Conservation (phyloP, 129 eudicot species). For the Helianthus tuberosus region DNA sequence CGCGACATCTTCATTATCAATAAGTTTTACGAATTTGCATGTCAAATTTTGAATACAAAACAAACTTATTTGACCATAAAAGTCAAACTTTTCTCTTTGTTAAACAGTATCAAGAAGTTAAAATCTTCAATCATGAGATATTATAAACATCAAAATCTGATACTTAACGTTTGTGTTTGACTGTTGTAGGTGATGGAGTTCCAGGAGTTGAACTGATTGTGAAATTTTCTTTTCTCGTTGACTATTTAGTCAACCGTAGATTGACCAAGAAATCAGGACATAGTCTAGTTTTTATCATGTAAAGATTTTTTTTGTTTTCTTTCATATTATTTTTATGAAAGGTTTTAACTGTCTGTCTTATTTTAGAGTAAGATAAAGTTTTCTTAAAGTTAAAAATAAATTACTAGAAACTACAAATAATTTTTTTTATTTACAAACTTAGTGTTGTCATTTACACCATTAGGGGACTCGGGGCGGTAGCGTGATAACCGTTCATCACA, state of each 20-base stretch:
- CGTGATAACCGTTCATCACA: no score
- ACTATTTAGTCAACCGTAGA: slow-evolving; percentile 18
- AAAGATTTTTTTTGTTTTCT: neutral
- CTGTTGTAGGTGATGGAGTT: slow-evolving; percentile 30
- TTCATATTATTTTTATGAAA: neutral
- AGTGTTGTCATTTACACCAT: no score
- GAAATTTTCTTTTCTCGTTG: neutral
- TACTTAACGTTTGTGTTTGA: neutral
- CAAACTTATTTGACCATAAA: slow-evolving; percentile 15
- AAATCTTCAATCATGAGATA: neutral
- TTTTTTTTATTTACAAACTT: no score
- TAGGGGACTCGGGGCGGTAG: no score
- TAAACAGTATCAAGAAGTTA: neutral
- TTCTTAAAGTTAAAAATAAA: no score
- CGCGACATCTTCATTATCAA: neutral
- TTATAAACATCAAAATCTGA: slow-evolving; percentile 9
- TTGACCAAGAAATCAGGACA: slow-evolving; percentile 15
- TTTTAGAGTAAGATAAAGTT: no score
- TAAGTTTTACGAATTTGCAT: neutral
- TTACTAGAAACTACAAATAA: no score
- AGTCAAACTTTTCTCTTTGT: slow-evolving; percentile 7
- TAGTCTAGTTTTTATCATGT: neutral
- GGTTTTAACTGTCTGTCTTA: neutral
- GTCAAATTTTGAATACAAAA: neutral
- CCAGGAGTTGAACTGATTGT: slow-evolving; percentile 24